Conservation (phyloP, 345 rosid species). For the Heritiera littoralis region DNA sequence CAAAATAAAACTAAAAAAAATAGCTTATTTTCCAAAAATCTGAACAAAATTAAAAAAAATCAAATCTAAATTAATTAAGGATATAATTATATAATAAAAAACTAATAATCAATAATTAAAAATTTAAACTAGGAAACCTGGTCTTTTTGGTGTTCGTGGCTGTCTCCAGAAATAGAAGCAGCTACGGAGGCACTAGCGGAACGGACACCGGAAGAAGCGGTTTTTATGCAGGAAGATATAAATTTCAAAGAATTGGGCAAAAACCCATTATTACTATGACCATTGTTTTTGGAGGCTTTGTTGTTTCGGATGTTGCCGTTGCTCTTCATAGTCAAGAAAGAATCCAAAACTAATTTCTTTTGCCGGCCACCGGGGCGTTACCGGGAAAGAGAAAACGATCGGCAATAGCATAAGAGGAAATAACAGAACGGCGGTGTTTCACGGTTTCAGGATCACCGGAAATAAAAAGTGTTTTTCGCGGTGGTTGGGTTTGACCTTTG, state of each 20-base stretch:
- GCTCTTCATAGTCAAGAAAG: slow-evolving; percentile 65
- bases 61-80: neutral
- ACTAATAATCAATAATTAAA: neutral
- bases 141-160: slow-evolving; percentile 61
- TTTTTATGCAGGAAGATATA: slow-evolving; percentile 79
- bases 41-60: neutral
- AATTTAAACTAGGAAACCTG: slow-evolving; percentile 49
- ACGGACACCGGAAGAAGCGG: slow-evolving; percentile 93
- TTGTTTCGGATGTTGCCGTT: slow-evolving; percentile 34
- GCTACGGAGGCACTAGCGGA: slow-evolving; percentile 87
- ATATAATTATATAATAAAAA: neutral
- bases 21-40: neutral
- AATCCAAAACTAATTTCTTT: slow-evolving; percentile 11
- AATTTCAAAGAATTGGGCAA: slow-evolving; percentile 79
- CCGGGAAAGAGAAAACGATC: slow-evolving; percentile 51
- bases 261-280: slow-evolving; percentile 28
- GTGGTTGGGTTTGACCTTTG: slow-evolving; percentile 42
- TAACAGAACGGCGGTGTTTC: neutral
- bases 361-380: slow-evolving; percentile 58
- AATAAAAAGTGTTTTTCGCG: neutral
- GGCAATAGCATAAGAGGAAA: slow-evolving; percentile 47
- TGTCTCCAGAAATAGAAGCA: slow-evolving; percentile 72
- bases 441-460: slow-evolving; percentile 11
- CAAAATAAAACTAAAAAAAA: neutral
- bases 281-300: slow-evolving; percentile 20